Evolutionary conservation across 305 asterid genomes (phyloP).

Genomic region (Euphrasia arctica): DNA sequence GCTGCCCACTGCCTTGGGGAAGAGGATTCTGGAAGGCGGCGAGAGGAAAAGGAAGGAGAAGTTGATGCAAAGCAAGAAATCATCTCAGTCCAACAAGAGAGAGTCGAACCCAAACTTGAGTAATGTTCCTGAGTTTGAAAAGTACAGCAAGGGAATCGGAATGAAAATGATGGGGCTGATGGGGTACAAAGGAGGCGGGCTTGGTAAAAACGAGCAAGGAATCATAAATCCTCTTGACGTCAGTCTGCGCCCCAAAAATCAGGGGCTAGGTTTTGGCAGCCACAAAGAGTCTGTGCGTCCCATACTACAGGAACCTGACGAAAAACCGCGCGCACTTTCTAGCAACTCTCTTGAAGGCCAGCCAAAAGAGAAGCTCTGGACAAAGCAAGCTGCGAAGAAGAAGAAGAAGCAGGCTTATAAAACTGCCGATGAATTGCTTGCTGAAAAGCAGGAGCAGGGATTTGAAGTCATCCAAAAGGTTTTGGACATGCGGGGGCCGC

Average conservation of each 20-base stretch:
- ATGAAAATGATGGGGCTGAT: constrained; percentile 75
- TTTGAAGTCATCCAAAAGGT: constrained; percentile 78
- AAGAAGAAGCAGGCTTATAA: constrained; percentile 67
- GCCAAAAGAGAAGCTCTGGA: constrained; percentile 64
- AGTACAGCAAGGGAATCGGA: constrained; percentile 79
- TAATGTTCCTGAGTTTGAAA: constrained; percentile 69
- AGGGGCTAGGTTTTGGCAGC: constrained; percentile 94
- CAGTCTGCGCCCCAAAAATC: constrained; percentile 73
- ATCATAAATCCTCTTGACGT: constrained; percentile 76
- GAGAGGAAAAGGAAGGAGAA: constrained; percentile 68
- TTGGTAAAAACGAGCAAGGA: constrained; percentile 87
- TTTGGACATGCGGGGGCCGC: constrained; percentile 99
- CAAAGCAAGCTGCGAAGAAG: constrained; percentile 53
- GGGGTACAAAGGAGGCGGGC: constrained; percentile 96
- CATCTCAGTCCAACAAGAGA: constrained; percentile 41
- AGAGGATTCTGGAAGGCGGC: constrained; percentile 71
- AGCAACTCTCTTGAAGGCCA: constrained; percentile 38
- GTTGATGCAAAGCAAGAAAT: constrained; percentile 52
- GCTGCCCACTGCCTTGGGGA: constrained; percentile 69
- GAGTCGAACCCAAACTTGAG: constrained; percentile 34
- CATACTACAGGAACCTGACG: constrained; percentile 46
- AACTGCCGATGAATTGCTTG: constrained; percentile 75
- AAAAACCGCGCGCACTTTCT: constrained; percentile 38
- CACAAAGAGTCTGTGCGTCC: constrained; percentile 60
- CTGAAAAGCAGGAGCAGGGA: constrained; percentile 72